phyloP scores from a whole-genome alignment of 2,329 filamentous ascomycete species.

The Aureobasidium sp. region DNA sequence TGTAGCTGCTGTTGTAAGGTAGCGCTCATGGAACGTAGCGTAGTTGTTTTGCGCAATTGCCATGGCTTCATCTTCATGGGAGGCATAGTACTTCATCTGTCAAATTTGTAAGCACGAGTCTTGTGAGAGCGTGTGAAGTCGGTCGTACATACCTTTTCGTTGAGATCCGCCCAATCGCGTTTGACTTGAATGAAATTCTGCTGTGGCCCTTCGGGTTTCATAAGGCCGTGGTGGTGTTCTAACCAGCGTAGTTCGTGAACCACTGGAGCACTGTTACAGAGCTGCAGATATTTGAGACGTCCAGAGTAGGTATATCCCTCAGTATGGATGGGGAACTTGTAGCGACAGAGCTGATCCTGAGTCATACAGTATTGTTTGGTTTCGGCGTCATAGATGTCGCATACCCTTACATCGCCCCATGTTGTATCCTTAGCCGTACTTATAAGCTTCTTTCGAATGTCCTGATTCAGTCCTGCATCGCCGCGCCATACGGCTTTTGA shows the following conservation, averaged over 20 bases:
- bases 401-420: slow-evolving; percentile 28
- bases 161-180: slow-evolving; percentile 23
- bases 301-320: slow-evolving; percentile 28
- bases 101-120: neutral
- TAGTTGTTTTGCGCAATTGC: slow-evolving; percentile 21
- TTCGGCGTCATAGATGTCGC: slow-evolving; percentile 14
- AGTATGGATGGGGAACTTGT: slow-evolving; percentile 18
- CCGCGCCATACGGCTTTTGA: slow-evolving; percentile 24
- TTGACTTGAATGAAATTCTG: slow-evolving; percentile 25
- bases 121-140: too few species aligned
- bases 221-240: neutral
- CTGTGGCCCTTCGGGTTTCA: slow-evolving; percentile 15
- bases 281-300: slow-evolving; percentile 24
- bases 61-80: slow-evolving; percentile 15
- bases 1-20: slow-evolving; percentile 22
- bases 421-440: slow-evolving; percentile 21
- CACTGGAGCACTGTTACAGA: slow-evolving; percentile 24
- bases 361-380: neutral
- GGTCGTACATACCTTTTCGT: neutral
- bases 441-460: slow-evolving; percentile 25
- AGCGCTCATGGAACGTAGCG: slow-evolving; percentile 20
- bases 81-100: slow-evolving; percentile 17
- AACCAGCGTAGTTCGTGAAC: slow-evolving; percentile 16
- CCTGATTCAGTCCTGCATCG: slow-evolving; percentile 20
- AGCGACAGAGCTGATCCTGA: slow-evolving; percentile 14